Evolutionary conservation across 345 rosid genomes (phyloP), one percentile per base, ranked within the genome.

Genomic region (Moringa oleifera): DNA sequence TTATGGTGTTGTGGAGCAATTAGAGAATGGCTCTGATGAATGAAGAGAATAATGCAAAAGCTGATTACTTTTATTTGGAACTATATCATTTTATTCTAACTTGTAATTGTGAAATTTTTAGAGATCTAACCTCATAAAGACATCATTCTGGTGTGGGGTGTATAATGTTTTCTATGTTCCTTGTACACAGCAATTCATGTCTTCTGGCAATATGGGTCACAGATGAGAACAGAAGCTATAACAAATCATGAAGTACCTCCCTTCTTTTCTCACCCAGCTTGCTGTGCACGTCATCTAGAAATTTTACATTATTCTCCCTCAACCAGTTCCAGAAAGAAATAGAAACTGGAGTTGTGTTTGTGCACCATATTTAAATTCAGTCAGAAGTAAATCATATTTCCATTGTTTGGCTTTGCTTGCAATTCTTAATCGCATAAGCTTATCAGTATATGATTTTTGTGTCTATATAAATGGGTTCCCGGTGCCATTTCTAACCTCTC

Each of bases 401-500:
- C 37, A 41, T 4, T 41, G 12, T 41, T 41, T 9, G 47, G 47
- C 17, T 41, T 11, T 33, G 5, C 37, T 33, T 33, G 37, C 11
- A 33, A 33, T 33, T 5, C 6, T 33, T 33, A 33, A 33, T 33
- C 11, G 37, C 37, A 33, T 33, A 33, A 33, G 11, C 37, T 33
- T 33, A 4, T 33, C 37, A 33, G 6, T 11, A 4, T 33, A 33
- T 33, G 37, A 33, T 33, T 33, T 11, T 11, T 33, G 6, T 4
- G 37, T 33, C 11, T 4, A 5, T 33, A 4, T 33, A 11, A 11
- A 33, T 33, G 37, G 5, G 6, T 33, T 33, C 11, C 37, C 33
- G 47, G 51, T 59, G 45, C 50, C 58, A 23, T 50, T 16, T 65
- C 37, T 55, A 59, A n/a, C n/a, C 50, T 58, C 64, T 41, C 19